Percentiles rank a stretch among this genome's conserved stretches.
phyloP scores from a whole-genome alignment of 2,329 filamentous ascomycete species.

The Zasmidium angulare region DNA sequence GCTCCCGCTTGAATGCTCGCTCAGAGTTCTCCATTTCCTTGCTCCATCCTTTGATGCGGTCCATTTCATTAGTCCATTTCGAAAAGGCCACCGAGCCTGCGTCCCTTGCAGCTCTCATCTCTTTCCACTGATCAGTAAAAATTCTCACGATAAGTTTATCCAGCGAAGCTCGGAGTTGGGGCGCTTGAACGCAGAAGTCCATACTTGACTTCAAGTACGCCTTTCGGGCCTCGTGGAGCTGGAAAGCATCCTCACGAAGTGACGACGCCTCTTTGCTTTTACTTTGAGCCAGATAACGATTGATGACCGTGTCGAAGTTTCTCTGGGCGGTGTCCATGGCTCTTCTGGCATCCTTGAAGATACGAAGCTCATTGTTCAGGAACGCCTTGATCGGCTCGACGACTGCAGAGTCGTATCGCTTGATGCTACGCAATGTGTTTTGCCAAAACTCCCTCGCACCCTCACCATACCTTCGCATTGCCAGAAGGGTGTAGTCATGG shows the following conservation, averaged over 20 bases:
- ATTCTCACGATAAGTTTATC: conserved; percentile 84
- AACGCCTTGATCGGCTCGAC: conserved; percentile 81
- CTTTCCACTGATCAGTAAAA: conserved; percentile 83
- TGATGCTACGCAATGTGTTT: conserved; percentile 69
- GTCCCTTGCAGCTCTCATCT: conserved; percentile 73
- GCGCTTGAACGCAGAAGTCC: conserved; percentile 87
- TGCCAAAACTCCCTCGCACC: conserved; percentile 86
- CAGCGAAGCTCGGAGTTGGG: conserved; percentile 78
- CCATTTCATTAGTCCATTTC: conserved; percentile 77
- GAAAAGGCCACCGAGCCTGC: conserved; percentile 60
- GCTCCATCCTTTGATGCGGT: conserved; percentile 87
- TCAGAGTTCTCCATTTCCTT: conserved; percentile 94
- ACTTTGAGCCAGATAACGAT: conserved; percentile 78
- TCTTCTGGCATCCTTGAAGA: conserved; percentile 81
- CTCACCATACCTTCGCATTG: conserved; percentile 80
- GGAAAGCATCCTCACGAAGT: conserved; percentile 90
- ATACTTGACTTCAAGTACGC: conserved; percentile 87
- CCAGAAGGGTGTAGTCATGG: conserved; percentile 89
- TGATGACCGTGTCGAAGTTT: conserved; percentile 76
- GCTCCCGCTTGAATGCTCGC: conserved; percentile 74
- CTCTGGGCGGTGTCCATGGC: conserved; percentile 78
- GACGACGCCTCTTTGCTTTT: conserved; percentile 93
- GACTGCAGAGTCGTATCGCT: conserved; percentile 72
- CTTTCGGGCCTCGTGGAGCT: conserved; percentile 88
- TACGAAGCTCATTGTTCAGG: conserved; percentile 72